Evolutionary conservation across 495 filamentous ascomycete species (phyloP), one percentile per base, ranked within the genome.

Genomic region (Margaritispora aquatica): DNA sequence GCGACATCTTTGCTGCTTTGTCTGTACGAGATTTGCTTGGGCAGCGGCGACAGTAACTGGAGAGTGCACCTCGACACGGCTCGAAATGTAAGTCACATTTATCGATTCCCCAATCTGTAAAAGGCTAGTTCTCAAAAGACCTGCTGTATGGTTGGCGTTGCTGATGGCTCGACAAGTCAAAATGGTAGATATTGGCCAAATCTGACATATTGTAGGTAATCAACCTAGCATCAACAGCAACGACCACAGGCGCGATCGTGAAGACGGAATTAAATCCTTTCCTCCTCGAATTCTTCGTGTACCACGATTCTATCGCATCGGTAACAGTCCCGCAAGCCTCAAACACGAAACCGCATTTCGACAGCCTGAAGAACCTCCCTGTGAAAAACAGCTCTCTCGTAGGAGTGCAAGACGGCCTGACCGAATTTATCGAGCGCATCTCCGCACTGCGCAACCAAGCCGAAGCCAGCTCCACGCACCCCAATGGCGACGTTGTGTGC

Each of bases 241-340:
- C 29, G 15, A 34, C 7, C 29, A 34, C 7, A 7, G 29, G 29
- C 29, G 29, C 5, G 15, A 34, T 34, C 5, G 26, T 54, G 15
- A 57, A 52, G 8, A 57, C 61, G 15, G 55, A 58, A n/a, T 26
- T 63, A 17, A 29, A 63, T 26, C 61, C 61, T 17, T 57, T 63
- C 26, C 36, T 63, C 11, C 41, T 63, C 21, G 57, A 63, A 48
- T 63, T 59, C 48, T 63, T 59, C 51, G 21, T 20, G 19, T 63
- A 63, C 31, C 61, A 63, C 26, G 57, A 63, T 13, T 59, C 51
- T 11, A 49, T 63, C 19, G 61, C 61, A 10, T 47, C 38, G 7
- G 56, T 63, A 26, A 63, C 61, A 2, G 29, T 55, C 10, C 46
- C 57, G 8, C 54, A 36, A 21, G 11, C 46, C 2, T 22, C 34